Percentiles rank a stretch among this genome's conserved stretches.
Conservation (phyloP, 441 rosid species). For the Omphalea diandra region DNA sequence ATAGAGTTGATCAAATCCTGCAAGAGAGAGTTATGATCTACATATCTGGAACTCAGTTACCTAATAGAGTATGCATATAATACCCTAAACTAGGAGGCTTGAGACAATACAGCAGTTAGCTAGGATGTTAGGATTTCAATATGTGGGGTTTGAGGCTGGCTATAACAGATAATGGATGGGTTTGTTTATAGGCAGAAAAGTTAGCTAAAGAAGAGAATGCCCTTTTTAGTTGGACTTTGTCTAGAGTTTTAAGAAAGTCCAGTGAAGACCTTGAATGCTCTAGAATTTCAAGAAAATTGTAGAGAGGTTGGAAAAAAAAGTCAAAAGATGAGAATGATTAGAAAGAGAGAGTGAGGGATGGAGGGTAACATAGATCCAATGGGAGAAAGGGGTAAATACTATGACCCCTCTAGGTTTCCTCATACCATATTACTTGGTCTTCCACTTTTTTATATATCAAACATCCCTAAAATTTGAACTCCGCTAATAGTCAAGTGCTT, state of each 20-base stretch:
- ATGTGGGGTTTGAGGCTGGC: neutral
- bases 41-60: neutral
- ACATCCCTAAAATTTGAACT: too few species aligned
- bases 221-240: neutral
- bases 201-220: neutral
- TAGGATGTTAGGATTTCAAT: neutral
- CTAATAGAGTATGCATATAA: neutral
- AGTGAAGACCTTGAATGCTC: slow-evolving; percentile 2
- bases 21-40: neutral
- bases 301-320: neutral
- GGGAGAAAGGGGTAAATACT: neutral
- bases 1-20: neutral
- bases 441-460: too few species aligned
- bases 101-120: neutral
- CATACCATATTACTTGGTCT: too few species aligned
- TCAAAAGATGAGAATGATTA: neutral
- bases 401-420: too few species aligned
- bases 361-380: neutral
- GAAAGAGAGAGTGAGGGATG: neutral
- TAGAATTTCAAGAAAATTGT: neutral
- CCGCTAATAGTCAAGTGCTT: too few species aligned
- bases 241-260: neutral
- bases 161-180: neutral
- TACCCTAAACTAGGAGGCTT: neutral
- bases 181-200: neutral